Base-by-base conservation (phyloP, 257 asterid genomes). In the Fraxinus cuspidata region DNA sequence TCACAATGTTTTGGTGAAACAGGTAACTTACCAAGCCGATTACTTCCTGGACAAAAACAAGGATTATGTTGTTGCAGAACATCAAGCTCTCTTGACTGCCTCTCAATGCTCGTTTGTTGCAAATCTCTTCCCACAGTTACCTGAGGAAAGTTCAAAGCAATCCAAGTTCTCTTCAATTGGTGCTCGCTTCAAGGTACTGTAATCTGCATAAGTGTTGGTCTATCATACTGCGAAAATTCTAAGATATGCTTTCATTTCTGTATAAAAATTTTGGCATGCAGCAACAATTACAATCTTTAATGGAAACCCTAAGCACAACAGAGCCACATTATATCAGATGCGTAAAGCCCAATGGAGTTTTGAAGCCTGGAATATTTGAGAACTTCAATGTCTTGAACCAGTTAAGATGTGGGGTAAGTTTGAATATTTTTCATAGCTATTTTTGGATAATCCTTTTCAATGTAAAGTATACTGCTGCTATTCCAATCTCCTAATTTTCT, bases 291-390 rank as follows among this genome's bases (percentile, higher is more conserved):
- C 99, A 94, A 82, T 90, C 97, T 27, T 83, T 94, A 83, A 94
- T 94, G 98, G 99, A 93, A 77, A 92, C 91, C 72, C 83, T 93
- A 82, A 95, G 77, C 90, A 90, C 96, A 73, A 95, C 99, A 79
- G 98, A 95, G 80, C 99, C 99, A 66, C 98, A 90, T 82, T 95
- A 95, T 64, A 95, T 95, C 88, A 86, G 99, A 90, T 95, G 99
- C 82, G 95, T 95, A 70, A 95, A 95, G 89, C 99, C 99, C 70
- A 95, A 95, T 68, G 72, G 92, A 65, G 91, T 93, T 79, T 77
- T 95, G 77, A 91, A 93, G 91, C 99, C 99, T 25, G 99, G 94
- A 79, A 95, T 95, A 51, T 92, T 95, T 81, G 99, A 95, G 92
- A 95, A 92, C 81, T 64, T 66, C 83, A 93, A 95, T 66, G 98